Conservation (phyloP, 2,329 filamentous ascomycete genomes). For the Aureobasidium sp. region DNA sequence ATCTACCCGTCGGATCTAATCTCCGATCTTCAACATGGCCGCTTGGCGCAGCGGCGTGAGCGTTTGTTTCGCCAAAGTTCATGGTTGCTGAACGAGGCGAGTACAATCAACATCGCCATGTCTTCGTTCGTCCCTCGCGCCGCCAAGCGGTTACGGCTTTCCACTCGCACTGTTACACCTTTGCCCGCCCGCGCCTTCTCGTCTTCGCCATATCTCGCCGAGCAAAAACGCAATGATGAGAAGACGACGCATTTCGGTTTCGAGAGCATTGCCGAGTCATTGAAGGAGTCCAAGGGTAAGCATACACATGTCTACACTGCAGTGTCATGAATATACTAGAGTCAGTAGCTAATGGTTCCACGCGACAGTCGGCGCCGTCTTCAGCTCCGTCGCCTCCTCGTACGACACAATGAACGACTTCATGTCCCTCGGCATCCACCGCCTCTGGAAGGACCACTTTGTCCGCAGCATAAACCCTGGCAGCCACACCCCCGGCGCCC, state of each 20-base stretch:
- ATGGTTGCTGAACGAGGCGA: not conserved
- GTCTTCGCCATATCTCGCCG: not conserved
- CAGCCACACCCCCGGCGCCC: conserved; percentile 35
- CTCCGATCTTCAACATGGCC: not conserved
- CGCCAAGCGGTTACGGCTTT: conserved; percentile 27
- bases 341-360: conserved; percentile 14
- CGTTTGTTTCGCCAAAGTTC: conserved; percentile 5
- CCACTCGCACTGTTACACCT: conserved; percentile 1
- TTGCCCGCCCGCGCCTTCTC: conserved; percentile 3
- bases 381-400: conserved; percentile 86
- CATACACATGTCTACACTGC: not conserved
- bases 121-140: conserved; percentile 23
- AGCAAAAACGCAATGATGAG: conserved; percentile 32
- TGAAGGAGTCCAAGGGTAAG: conserved; percentile 64
- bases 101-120: conserved; percentile 19
- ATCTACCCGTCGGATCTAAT: conserved; percentile 12
- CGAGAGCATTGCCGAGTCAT: conserved; percentile 69
- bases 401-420: conserved; percentile 99
- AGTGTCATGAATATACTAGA: conserved; percentile 19
- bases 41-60: conserved; percentile 8
- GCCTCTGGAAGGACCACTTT: conserved; percentile 96
- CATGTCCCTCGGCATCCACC: conserved; percentile 96
- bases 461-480: conserved; percentile 87
- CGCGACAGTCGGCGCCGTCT: conserved; percentile 68
- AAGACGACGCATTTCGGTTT: conserved; percentile 86